These are phyloP conservation scores for Alternaria sp. DNA, from an alignment of 2,329 filamentous ascomycete species.

Conservation along the genomic window DNA sequence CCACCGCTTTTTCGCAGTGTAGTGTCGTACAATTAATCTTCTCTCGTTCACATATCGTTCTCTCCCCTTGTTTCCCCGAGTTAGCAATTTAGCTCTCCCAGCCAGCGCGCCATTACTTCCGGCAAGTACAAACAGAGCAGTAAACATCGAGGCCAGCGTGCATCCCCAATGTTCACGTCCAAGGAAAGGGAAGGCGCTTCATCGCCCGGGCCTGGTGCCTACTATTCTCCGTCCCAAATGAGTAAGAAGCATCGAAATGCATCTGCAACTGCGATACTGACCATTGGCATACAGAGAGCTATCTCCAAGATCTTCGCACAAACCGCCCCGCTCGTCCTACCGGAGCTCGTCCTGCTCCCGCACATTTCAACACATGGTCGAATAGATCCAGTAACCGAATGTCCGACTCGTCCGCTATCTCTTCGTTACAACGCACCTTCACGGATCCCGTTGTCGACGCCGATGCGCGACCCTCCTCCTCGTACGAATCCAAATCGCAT, in stretches of 20 bases:
- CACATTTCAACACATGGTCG: constrained; percentile 54
- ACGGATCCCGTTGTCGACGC: constrained; percentile 35
- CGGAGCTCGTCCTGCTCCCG: constrained; percentile 72
- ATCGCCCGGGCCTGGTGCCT: constrained; percentile 46
- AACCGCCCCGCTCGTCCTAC: constrained; percentile 73
- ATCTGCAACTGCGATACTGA: constrained; percentile 28
- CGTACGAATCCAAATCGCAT: constrained; percentile 37
- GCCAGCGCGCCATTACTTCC: not conserved
- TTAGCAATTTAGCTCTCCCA: not conserved
- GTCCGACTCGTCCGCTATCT: constrained; percentile 36
- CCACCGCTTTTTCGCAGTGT: constrained; percentile 38
- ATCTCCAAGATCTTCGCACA: constrained; percentile 74
- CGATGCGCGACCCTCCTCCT: constrained; percentile 28
- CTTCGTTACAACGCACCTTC: constrained; percentile 36
- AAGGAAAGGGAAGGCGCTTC: constrained; percentile 48
- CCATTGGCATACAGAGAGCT: constrained; percentile 63
- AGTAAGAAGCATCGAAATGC: constrained; percentile 37
- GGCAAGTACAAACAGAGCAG: constrained; percentile 25
- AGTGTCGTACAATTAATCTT: constrained; percentile 18
- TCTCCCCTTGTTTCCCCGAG: not conserved
- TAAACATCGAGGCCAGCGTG: constrained; percentile 17
- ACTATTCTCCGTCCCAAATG: constrained; percentile 51
- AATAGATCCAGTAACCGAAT: constrained; percentile 35
- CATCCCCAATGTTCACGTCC: constrained; percentile 40
- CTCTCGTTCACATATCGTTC: constrained; percentile 7